These are phyloP conservation scores for Coelastrella sp. DNA, from an alignment of 139 green algal species.

Conservation along the genomic window DNA sequence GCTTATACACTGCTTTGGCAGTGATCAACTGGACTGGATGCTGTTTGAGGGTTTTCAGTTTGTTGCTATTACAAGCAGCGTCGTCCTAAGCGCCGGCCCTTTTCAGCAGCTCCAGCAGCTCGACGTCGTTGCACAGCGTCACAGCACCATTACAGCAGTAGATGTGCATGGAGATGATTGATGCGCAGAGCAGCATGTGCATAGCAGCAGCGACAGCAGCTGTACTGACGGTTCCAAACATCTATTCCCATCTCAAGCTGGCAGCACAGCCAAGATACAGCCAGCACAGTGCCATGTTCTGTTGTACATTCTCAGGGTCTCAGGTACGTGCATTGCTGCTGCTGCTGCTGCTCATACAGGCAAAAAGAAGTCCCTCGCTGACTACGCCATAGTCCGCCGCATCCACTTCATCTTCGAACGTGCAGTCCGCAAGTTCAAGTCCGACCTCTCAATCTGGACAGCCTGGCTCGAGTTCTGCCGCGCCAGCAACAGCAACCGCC, in stretches of 20 bases:
- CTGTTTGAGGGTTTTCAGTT: too few species aligned
- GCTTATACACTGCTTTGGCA: too few species aligned
- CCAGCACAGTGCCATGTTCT: not conserved
- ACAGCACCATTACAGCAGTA: too few species aligned
- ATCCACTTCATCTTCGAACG: slow-evolving; percentile 95
- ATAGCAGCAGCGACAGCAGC: not conserved
- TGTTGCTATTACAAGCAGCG: too few species aligned
- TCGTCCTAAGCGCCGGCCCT: too few species aligned
- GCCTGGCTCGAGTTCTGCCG: slow-evolving; percentile 88
- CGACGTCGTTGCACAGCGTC: too few species aligned
- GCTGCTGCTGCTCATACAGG: slow-evolving; percentile 25
- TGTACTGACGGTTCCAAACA: not conserved
- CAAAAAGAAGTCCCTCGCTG: slow-evolving; percentile 71
- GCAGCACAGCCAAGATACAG: not conserved
- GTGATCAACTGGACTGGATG: too few species aligned
- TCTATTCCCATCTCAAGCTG: not conserved
- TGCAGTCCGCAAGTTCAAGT: slow-evolving; percentile 88
- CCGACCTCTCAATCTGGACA: slow-evolving; percentile 91
- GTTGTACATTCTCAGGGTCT: not conserved
- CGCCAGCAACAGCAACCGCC: slow-evolving; percentile 66
- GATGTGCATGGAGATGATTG: too few species aligned
- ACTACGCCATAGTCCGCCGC: slow-evolving; percentile 78
- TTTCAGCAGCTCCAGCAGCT: too few species aligned
- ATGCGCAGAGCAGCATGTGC: not conserved
- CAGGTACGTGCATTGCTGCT: not conserved